Conservation (phyloP, 768 basidiomycete species). For the Kwoniella mangroviensis region DNA sequence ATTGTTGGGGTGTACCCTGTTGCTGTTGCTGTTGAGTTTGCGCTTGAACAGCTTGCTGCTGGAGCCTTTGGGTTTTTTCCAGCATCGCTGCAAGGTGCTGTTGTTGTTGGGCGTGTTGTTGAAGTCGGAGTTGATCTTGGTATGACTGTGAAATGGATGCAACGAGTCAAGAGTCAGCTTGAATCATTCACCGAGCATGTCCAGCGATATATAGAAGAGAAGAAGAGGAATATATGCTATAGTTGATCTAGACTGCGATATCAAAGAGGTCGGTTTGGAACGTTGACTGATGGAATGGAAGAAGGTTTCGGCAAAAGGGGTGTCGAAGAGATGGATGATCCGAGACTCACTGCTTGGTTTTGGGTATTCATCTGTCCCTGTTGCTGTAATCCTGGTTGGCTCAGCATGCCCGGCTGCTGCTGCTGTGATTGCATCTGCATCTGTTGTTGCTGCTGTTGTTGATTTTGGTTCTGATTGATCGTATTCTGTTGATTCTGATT, state of each 20-base stretch:
- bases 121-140: constrained; percentile 27
- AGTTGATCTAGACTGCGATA: too few relatives aligned
- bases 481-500: constrained; percentile 12
- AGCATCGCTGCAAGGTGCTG: constrained; percentile 30
- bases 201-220: not conserved
- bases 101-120: constrained; percentile 37
- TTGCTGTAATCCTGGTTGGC: constrained; percentile 24
- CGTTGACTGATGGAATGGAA: not conserved
- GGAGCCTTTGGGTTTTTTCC: constrained; percentile 29
- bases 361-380: constrained; percentile 22
- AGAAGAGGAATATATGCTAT: not conserved
- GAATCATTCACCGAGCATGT: not conserved
- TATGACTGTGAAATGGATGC: not conserved
- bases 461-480: constrained; percentile 4
- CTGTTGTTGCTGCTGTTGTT: constrained; percentile 29
- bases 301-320: not conserved
- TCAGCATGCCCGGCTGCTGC: constrained; percentile 14
- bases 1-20: constrained; percentile 6
- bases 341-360: constrained; percentile 20
- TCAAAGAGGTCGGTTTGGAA: too few relatives aligned
- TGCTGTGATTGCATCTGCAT: constrained; percentile 18
- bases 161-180: constrained; percentile 9
- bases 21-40: constrained; percentile 32
- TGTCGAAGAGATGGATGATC: not conserved
- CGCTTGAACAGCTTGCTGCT: constrained; percentile 27